A percentile compares a stretch with the other conserved stretches of the same genome.
Conservation (phyloP, 202 grass and related monocot species). For the Carex sylvatica region DNA sequence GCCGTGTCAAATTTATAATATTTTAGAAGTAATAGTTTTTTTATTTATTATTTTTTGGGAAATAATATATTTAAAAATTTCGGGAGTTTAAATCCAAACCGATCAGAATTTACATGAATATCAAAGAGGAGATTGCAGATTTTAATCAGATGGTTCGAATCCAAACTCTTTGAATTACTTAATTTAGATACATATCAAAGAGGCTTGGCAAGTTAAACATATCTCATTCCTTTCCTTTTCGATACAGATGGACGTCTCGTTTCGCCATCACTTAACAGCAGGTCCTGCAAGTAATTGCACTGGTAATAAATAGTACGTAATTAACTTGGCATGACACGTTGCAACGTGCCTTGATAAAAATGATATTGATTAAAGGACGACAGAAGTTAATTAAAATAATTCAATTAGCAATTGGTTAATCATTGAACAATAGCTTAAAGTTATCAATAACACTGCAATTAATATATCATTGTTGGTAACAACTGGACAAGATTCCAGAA, state of each 20-base stretch:
- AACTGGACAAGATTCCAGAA: not conserved
- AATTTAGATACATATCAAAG: too few relatives aligned
- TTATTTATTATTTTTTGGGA: too few relatives aligned
- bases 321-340: not conserved
- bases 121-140: too few relatives aligned
- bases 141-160: too few relatives aligned
- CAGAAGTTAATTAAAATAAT: not conserved
- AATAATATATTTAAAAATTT: too few relatives aligned
- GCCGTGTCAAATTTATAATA: too few relatives aligned
- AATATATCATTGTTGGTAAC: not conserved
- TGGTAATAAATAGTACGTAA: not conserved
- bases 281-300: not conserved
- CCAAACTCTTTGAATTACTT: too few relatives aligned
- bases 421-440: not conserved
- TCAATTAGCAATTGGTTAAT: not conserved
- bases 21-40: too few relatives aligned
- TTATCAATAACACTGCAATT: not conserved
- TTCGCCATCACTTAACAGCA: not conserved
- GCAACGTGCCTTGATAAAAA: not conserved
- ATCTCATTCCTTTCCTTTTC: not conserved
- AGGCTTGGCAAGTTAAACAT: not conserved
- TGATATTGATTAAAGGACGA: not conserved
- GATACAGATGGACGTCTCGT: not conserved
- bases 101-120: too few relatives aligned
- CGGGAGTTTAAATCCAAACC: too few relatives aligned